Base-by-base conservation (phyloP, 495 filamentous ascomycete genomes). In the Cetradonia linearis region DNA sequence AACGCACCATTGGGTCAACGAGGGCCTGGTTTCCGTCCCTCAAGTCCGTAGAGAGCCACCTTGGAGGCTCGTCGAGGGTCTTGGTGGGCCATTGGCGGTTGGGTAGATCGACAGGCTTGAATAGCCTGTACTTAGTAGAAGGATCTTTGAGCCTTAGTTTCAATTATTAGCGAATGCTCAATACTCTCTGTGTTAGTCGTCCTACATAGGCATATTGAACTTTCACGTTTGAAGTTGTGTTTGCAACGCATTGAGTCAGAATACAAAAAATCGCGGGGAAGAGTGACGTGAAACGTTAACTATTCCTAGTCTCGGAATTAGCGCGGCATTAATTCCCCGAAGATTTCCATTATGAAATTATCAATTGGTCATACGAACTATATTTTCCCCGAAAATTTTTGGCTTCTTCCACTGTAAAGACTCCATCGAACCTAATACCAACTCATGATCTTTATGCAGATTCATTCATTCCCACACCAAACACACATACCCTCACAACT, bases 51-150 rank as follows among this genome's bases (percentile, higher is more conserved):
- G 89, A 81, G 64, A 95, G 80, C 89, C 89, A 95, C 68, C 89
- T 77, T 36, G 89, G 89, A 13, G 88, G 77, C 70, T 88, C 89
- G 58, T 85, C 81, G 66, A 93, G 80, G 48, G 78, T 79, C 75
- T 88, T 87, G 62, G 77, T 69, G 11, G 93, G 93, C 93, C 93
- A 98, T 89, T 90, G 85, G 31, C 93, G 85, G 73, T 96, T 80
- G 1, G 86, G 84, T 23, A 98, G 78, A 63, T 91, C 71, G 58
- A 96, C 70, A 47, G 91, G 89, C 66, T 84, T 81, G 71, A 85
- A 88, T 36, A 73, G 76, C 75, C 81, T 86, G 77, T 98, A 98
- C 73, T 98, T 98, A 67, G 77, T 86, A 34, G 87, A 95, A 36
- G 93, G 93, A 70, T 96, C 88, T 71, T 91, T 89, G 72, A 98